Percentiles rank a stretch among this genome's conserved stretches.
Conservation (phyloP, 345 rosid genomes). For the Eucalyptus marginata region DNA sequence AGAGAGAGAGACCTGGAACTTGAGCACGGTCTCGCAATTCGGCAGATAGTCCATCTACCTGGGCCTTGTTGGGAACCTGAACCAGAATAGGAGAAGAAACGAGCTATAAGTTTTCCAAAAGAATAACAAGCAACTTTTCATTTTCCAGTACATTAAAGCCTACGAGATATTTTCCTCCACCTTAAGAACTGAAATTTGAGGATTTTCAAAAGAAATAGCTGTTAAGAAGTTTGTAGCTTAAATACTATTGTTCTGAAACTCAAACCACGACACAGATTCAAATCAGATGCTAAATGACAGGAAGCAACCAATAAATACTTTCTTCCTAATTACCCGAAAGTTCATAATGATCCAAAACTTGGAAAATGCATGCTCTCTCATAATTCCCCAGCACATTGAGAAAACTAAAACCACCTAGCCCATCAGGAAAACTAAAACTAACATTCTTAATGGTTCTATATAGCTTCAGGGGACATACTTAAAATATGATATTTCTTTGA, state of each 20-base stretch:
- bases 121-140: neutral
- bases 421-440: neutral
- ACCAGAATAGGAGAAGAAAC: neutral
- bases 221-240: neutral
- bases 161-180: neutral
- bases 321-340: neutral
- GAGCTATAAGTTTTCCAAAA: neutral
- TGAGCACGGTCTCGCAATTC: slow-evolving; percentile 74
- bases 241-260: neutral
- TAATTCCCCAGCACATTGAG: neutral
- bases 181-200: neutral
- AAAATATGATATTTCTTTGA: neutral
- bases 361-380: neutral
- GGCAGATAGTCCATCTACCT: slow-evolving; percentile 75
- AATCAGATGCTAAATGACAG: neutral
- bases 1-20: slow-evolving; percentile 55
- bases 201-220: neutral
- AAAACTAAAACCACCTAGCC: neutral
- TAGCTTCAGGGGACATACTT: neutral
- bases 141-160: neutral
- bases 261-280: neutral
- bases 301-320: neutral
- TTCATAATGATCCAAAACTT: neutral
- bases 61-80: slow-evolving; percentile 50
- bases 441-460: neutral